phyloP scores from a whole-genome alignment of 2,329 filamentous ascomycete species.

The Phaeosphaeria sp. region DNA sequence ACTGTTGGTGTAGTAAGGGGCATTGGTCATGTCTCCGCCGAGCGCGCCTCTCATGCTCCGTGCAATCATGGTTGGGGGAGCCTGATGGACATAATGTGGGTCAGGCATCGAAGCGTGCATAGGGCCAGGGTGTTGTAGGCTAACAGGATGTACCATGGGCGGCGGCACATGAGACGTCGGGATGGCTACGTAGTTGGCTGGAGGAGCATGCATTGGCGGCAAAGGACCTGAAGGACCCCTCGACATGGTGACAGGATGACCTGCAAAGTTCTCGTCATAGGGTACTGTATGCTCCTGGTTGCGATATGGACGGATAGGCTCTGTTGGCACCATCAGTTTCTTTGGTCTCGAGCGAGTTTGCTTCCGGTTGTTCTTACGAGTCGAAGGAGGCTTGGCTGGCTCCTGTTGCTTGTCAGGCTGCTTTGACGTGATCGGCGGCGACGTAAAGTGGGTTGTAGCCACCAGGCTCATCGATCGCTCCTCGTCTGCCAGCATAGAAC shows the following conservation, averaged over 20 bases:
- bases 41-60: no score
- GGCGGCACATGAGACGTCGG: neutral
- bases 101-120: neutral
- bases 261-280: neutral
- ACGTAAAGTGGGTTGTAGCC: neutral
- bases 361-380: slow-evolving; percentile 18
- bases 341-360: neutral
- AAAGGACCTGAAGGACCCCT: neutral
- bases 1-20: slow-evolving; percentile 17
- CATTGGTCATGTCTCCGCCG: slow-evolving; percentile 41
- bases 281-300: slow-evolving; percentile 8
- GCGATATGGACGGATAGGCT: slow-evolving; percentile 12
- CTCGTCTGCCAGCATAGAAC: slow-evolving; percentile 13
- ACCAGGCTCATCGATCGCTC: neutral
- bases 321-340: slow-evolving; percentile 20
- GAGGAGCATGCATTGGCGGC: neutral
- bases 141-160: neutral
- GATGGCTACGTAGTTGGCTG: neutral
- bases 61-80: slow-evolving; percentile 17
- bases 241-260: neutral
- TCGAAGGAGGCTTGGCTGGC: neutral
- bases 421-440: neutral
- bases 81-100: neutral
- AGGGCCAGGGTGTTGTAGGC: neutral
- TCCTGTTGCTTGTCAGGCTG: neutral